phyloP scores from a whole-genome alignment of 2,329 filamentous ascomycete genomes.

The Colletotrichum cereale region DNA sequence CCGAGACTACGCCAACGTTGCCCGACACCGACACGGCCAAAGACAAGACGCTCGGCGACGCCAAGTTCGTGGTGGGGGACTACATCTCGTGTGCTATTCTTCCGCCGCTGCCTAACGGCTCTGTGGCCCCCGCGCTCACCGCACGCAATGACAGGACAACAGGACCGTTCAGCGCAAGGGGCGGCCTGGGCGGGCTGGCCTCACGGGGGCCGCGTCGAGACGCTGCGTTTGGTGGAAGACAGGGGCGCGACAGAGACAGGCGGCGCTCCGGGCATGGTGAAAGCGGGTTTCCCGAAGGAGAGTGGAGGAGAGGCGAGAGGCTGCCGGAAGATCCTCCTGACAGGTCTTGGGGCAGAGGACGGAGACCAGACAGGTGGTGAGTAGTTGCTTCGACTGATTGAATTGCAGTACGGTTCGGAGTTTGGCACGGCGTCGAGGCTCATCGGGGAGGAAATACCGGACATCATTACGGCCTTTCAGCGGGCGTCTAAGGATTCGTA shows the following conservation, averaged over 20 bases:
- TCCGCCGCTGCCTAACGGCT: constrained; percentile 79
- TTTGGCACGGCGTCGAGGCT: constrained; percentile 13
- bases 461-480: background rate
- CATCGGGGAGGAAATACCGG: constrained; percentile 1
- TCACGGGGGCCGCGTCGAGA: constrained; percentile 29
- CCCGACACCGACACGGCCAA: constrained; percentile 17
- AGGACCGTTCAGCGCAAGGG: constrained; percentile 53
- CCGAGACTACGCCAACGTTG: constrained; percentile 16
- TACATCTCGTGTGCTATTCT: constrained; percentile 87
- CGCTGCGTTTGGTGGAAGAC: constrained; percentile 46
- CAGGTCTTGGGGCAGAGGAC: constrained; percentile 58
- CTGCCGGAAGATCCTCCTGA: constrained; percentile 64
- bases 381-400: background rate
- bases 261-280: constrained; percentile 53
- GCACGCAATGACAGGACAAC: constrained; percentile 58
- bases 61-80: constrained; percentile 88
- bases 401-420: background rate
- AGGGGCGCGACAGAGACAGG: constrained; percentile 52
- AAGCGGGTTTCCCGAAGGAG: constrained; percentile 61
- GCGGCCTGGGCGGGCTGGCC: constrained; percentile 5
- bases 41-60: constrained; percentile 80
- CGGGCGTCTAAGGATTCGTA: background rate
- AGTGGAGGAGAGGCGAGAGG: constrained; percentile 76
- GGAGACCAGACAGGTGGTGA: constrained; percentile 51
- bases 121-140: constrained; percentile 73